These are phyloP conservation scores for Plasmodium sp. DNA, from an alignment of 169 alveolate genomes.

Conservation along the genomic window DNA sequence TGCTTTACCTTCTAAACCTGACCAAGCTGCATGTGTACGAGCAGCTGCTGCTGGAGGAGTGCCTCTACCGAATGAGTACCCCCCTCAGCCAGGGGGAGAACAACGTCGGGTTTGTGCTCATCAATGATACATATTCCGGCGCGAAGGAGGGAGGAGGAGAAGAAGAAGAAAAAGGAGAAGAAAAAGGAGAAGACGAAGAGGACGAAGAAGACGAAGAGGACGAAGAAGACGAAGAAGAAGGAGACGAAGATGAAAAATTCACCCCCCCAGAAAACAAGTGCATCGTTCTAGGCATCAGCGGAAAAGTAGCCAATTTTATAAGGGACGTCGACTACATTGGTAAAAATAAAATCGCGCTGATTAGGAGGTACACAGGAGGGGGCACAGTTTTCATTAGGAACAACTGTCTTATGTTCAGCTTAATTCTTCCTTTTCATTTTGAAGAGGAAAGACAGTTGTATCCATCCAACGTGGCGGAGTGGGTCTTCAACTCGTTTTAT, in stretches of 20 bases:
- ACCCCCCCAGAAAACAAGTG: constrained; percentile 21
- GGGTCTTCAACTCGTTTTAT: constrained; percentile 32
- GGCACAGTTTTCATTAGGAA: constrained; percentile 84
- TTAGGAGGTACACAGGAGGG: constrained; percentile 85
- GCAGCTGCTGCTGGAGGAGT: constrained; percentile 49
- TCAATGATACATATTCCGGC: constrained; percentile 13
- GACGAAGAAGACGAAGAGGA: neutral
- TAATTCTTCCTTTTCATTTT: constrained; percentile 78
- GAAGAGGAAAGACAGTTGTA: constrained; percentile 24
- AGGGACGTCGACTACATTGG: constrained; percentile 74
- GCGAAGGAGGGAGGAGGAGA: neutral
- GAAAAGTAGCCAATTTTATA: constrained; percentile 74
- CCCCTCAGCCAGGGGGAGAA: constrained; percentile 9
- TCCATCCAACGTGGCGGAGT: constrained; percentile 49
- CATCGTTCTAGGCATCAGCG: constrained; percentile 80
- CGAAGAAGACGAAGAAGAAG: neutral
- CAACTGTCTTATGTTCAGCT: constrained; percentile 70
- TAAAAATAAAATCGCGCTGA: constrained; percentile 54
- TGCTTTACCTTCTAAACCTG: constrained; percentile 14
- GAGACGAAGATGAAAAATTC: neutral
- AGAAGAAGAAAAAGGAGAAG: neutral
- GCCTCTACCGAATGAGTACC: constrained; percentile 49
- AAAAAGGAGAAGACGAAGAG: neutral
- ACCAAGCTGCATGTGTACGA: constrained; percentile 62
- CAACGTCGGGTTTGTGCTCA: constrained; percentile 45